Conservation (phyloP, 805 yeast species). For the Jamesozyma rosinii region DNA sequence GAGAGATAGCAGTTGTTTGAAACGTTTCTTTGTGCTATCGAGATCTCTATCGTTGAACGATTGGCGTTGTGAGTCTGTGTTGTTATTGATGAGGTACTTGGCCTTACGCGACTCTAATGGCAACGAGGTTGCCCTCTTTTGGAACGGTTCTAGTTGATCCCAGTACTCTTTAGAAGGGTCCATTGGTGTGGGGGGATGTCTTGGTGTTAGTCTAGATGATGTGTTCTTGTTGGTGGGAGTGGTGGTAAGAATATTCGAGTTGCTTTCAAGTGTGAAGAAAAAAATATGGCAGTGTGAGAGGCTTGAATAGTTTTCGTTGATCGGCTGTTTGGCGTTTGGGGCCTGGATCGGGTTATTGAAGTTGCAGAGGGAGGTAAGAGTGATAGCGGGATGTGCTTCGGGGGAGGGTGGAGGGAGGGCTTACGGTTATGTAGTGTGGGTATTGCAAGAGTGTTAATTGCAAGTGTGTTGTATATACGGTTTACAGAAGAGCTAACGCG, state of each 20-base stretch:
- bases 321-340: neutral
- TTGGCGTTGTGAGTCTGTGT: neutral
- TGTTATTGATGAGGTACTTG: conserved; percentile 6
- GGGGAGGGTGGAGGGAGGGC: no score
- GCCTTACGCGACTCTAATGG: conserved; percentile 4
- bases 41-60: conserved; percentile 10
- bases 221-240: no score
- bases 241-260: no score
- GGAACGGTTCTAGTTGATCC: conserved; percentile 12
- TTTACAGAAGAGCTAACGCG: no score
- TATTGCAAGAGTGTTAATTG: no score
- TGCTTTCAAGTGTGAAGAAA: no score
- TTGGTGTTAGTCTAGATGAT: no score
- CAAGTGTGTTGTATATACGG: no score
- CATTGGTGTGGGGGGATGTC: conserved; percentile 3
- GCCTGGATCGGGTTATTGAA: no score
- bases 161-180: conserved; percentile 10
- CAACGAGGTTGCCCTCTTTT: conserved; percentile 4
- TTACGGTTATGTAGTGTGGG: no score
- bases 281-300: neutral
- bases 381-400: no score
- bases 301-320: neutral
- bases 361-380: no score
- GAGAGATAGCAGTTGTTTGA: conserved; percentile 55
- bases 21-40: conserved; percentile 56